Evolutionary conservation across 352 stramenopile genomes (phyloP).

Genomic region (Globisporangium iwayamae): DNA sequence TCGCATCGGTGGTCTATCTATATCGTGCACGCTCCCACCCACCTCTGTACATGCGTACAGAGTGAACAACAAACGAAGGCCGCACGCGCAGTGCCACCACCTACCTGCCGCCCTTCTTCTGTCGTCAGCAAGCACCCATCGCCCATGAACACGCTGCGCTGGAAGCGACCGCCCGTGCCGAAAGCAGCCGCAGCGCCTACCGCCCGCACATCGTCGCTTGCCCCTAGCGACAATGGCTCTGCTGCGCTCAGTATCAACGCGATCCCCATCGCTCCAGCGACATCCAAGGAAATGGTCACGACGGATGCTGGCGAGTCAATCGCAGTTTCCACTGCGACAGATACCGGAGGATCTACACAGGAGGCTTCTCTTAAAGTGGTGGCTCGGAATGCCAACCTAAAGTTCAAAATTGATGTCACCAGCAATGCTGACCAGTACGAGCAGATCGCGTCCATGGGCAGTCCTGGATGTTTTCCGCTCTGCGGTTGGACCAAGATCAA

Average conservation of each 20-base stretch:
- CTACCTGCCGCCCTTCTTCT: neutral
- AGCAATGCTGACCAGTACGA: neutral
- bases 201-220: neutral
- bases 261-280: neutral
- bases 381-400: neutral
- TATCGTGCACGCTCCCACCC: neutral
- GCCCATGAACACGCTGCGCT: constrained; percentile 9
- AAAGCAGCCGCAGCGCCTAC: neutral
- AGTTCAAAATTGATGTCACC: constrained; percentile 4
- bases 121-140: neutral
- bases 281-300: neutral
- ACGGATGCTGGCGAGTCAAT: neutral
- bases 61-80: neutral
- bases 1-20: neutral
- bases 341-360: neutral
- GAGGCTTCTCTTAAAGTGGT: neutral
- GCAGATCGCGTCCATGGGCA: neutral
- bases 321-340: neutral
- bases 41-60: neutral
- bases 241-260: neutral
- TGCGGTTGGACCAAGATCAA: constrained; percentile 10
- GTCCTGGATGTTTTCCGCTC: constrained; percentile 11
- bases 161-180: constrained; percentile 1
- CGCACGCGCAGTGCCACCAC: neutral
- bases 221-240: neutral